Evolutionary conservation across 139 green algal genomes (phyloP).

Genomic region (Klebsormidium nitens): DNA sequence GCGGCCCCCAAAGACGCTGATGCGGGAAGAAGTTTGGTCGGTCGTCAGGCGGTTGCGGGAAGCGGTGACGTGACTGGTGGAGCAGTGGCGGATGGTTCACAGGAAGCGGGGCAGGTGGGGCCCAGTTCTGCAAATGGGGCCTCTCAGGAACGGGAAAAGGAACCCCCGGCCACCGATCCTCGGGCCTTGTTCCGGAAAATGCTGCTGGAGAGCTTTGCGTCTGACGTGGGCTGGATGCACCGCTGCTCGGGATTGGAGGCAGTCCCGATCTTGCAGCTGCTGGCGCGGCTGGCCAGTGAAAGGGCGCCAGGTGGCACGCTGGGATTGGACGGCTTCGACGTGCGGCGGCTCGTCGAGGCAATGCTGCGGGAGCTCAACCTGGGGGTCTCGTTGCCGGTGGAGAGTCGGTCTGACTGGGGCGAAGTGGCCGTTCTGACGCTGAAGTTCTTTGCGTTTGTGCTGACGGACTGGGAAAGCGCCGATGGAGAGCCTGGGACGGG

Average conservation of each 20-base stretch:
- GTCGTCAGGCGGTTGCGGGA: too few relatives aligned
- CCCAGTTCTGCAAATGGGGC: too few relatives aligned
- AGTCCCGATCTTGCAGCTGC: slow-evolving; percentile 17
- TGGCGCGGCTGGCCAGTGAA: slow-evolving; percentile 14
- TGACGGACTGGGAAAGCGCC: background rate
- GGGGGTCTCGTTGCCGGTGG: background rate
- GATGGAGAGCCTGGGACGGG: too few relatives aligned
- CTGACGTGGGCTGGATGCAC: slow-evolving; percentile 11
- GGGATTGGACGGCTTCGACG: background rate
- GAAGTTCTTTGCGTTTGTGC: slow-evolving; percentile 27
- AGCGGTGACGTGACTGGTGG: too few relatives aligned
- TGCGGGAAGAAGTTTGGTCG: background rate
- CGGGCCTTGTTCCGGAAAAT: background rate
- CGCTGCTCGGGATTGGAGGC: background rate
- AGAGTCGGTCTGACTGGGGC: background rate
- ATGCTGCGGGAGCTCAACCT: slow-evolving; percentile 25
- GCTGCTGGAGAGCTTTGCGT: background rate
- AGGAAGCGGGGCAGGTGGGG: too few relatives aligned
- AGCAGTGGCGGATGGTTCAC: too few relatives aligned
- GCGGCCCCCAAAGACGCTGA: slow-evolving; percentile 2
- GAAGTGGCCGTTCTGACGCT: slow-evolving; percentile 23
- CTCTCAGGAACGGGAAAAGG: too few relatives aligned
- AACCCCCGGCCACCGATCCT: too few relatives aligned
- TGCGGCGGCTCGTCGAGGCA: slow-evolving; percentile 8
- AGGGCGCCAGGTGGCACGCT: background rate